These are phyloP conservation scores for Xylariomycetidae sp. DNA, from an alignment of 2,329 filamentous ascomycete genomes.

Conservation along the genomic window DNA sequence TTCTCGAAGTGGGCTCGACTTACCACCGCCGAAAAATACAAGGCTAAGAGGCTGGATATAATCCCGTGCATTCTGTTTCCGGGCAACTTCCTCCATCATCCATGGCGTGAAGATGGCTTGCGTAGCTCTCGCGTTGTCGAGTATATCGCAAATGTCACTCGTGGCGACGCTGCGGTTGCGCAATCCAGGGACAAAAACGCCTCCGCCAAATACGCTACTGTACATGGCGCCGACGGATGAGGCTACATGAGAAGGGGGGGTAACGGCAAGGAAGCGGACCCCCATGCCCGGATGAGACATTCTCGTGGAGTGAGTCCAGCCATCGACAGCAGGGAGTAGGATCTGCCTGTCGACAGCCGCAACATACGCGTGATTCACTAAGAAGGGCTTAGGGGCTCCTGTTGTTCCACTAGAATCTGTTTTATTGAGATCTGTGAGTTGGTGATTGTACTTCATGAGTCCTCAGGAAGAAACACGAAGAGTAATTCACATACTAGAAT, in stretches of 20 bases:
- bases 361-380: conserved; percentile 7
- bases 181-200: conserved; percentile 13
- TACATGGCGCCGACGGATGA: conserved; percentile 8
- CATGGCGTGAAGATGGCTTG: conserved; percentile 14
- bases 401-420: conserved; percentile 19
- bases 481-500: no score
- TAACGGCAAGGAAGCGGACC: conserved; percentile 10
- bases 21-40: conserved; percentile 16
- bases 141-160: conserved; percentile 10
- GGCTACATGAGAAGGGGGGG: conserved; percentile 14
- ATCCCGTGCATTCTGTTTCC: conserved; percentile 9
- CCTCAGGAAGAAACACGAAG: no score
- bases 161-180: conserved; percentile 10
- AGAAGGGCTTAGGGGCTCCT: conserved; percentile 12
- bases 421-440: no score
- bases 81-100: conserved; percentile 16
- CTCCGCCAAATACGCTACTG: conserved; percentile 11
- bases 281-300: conserved; percentile 7
- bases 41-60: conserved; percentile 12
- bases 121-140: conserved; percentile 8
- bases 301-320: conserved; percentile 8
- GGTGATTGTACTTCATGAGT: no score
- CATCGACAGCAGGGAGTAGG: conserved; percentile 9
- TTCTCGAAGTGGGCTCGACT: no score
- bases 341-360: conserved; percentile 6